Base-by-base conservation (phyloP, 768 basidiomycete genomes). In the Mycena pura region DNA sequence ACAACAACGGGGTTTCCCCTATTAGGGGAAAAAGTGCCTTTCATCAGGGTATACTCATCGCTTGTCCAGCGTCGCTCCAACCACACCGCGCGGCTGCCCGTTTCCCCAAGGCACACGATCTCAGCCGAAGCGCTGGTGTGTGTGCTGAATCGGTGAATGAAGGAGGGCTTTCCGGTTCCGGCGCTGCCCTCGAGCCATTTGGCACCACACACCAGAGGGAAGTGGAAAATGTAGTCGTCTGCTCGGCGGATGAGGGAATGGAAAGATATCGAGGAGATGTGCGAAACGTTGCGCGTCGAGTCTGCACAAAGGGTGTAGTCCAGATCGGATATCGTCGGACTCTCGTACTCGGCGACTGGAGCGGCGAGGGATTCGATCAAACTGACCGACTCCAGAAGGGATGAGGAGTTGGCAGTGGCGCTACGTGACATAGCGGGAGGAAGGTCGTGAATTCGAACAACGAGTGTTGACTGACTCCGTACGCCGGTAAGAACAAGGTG, bases 51-150 rank as follows among this genome's bases (percentile, higher is more conserved):
- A 47, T 77, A 81, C 60, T 75, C 79, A 31, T 84, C 80, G 21
- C 73, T 79, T 50, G 84, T 80, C 79, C 80, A 81, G 44, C 78
- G 75, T 28, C 80, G 79, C 62, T 83, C 80, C 38, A 86, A 64
- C 85, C 85, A 86, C 9, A 86, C 78, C 5, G 81, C 83, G 34
- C 84, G 73, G 6, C 72, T 68, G 4, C 85, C 85, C 10, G 75
- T 79, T 41, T 69, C 74, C 15, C 81, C 80, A 6, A 82, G 56
- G 62, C 78, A 79, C 7, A 76, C 67, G 6, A 75, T 67, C 31
- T 76, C 74, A 17, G 74, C 67, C 10, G 68, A 67, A 13, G 69
- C 68, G 43, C 72, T 68, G 28, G 63, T 36, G 17, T 68, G 65
- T 24, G 70, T 74, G 29, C 31, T 36, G 52, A 77, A 74, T 24